Evolutionary conservation across 2,329 filamentous ascomycete genomes (phyloP), one percentile per base, ranked within the genome.

Genomic region (Colletotrichum godetiae): DNA sequence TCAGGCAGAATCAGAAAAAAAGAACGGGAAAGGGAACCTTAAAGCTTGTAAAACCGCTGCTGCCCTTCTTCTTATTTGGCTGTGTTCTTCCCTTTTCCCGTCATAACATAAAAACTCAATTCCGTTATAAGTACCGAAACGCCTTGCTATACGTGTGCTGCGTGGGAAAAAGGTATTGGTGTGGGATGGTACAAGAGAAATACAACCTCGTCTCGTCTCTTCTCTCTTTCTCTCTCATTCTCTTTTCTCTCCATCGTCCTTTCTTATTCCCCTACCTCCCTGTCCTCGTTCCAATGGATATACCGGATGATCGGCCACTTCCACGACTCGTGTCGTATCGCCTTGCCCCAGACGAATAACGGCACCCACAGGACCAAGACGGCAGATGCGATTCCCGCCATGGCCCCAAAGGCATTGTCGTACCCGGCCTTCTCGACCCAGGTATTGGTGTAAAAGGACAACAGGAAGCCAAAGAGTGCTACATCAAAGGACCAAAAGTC

Each of bases 381-480:
- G 15, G 76, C 81, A 13, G 82, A 85, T 11, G 85, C 81, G 58
- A 91, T 90, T 12, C 84, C 88, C 8, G 88, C 89, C 88, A 91
- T 90, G n/a, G 85, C 82, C 4, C 88, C 88, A 74, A 86, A 91
- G 2, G 88, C 85, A 46, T 84, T 80, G 13, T 81, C 74, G 76
- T 91, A 91, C 0, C 89, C 89, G 1, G 79, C 79, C 68, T 82
- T 35, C 7, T 82, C 79, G 49, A 91, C 85, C 89, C 89, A 91
- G 0, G 87, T 85, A 76, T 91, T 91, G 1, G 88, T 90, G 77
- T 91, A 91, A 77, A 91, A 91, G 0, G 86, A 88, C 1, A 91
- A 82, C 1, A 91, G 80, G 77, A 91, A 91, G 5, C 88, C 89
- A 76, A 91, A 90, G 8, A 86, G 78, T 19, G 87, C 86, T 87